Evolutionary conservation across 2,329 filamentous ascomycete species (phyloP).

Genomic region (Fusarium succisae): DNA sequence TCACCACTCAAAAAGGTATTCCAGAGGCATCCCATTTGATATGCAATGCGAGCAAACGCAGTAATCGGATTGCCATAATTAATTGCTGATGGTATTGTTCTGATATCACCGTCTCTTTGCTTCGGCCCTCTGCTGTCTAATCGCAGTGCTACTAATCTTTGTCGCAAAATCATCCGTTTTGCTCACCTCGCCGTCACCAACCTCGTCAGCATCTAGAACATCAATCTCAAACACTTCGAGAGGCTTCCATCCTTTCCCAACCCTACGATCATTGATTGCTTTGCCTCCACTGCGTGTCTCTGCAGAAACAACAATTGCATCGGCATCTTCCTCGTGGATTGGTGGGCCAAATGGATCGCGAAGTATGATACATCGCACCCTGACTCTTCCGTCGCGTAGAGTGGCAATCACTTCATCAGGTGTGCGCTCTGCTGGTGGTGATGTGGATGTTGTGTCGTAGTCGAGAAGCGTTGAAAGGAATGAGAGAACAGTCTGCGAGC

Average conservation of each 20-base stretch:
- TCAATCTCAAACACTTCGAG: slow-evolving; percentile 90
- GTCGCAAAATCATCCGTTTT: slow-evolving; percentile 72
- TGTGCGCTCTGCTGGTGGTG: slow-evolving; percentile 17
- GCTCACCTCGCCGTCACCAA: slow-evolving; percentile 48
- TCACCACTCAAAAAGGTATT: no score
- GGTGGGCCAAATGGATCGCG: slow-evolving; percentile 92
- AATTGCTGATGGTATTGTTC: background rate
- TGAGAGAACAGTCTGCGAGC: slow-evolving; percentile 73
- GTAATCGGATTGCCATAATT: fast-evolving
- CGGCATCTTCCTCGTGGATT: slow-evolving; percentile 80
- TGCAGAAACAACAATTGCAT: slow-evolving; percentile 84
- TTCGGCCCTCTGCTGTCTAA: background rate
- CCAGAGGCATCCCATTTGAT: background rate
- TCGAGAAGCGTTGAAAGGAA: slow-evolving; percentile 76
- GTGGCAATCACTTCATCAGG: slow-evolving; percentile 52
- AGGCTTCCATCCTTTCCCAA: slow-evolving; percentile 76
- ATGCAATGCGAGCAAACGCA: background rate
- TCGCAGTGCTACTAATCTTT: slow-evolving; percentile 63
- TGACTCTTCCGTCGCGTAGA: slow-evolving; percentile 68
- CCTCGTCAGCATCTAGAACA: slow-evolving; percentile 72
- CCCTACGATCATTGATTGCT: slow-evolving; percentile 85
- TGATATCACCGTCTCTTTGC: background rate
- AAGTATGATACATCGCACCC: slow-evolving; percentile 83
- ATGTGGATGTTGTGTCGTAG: slow-evolving; percentile 47
- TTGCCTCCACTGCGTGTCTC: slow-evolving; percentile 87